Percentiles rank a stretch among this genome's conserved stretches.
Evolutionary conservation across 2,329 filamentous ascomycete species (phyloP).

Genomic region (Simplicillium aogashimaense): DNA sequence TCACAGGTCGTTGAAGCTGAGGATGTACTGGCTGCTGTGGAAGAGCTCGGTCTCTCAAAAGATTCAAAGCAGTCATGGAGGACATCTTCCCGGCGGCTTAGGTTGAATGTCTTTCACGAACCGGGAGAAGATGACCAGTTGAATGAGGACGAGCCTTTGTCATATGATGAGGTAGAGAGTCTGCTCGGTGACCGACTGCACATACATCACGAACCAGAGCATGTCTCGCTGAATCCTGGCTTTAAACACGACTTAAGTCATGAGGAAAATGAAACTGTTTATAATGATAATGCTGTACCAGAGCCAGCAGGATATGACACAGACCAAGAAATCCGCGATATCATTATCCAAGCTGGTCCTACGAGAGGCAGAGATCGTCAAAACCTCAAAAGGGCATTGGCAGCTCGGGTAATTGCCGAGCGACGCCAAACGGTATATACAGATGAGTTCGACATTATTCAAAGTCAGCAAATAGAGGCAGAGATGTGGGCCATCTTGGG

Average conservation of each 20-base stretch:
- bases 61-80: slow-evolving; percentile 35
- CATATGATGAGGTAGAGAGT: slow-evolving; percentile 33
- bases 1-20: slow-evolving; percentile 20
- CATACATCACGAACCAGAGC: not conserved
- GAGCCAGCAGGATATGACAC: slow-evolving; percentile 8
- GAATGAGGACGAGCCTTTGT: slow-evolving; percentile 20
- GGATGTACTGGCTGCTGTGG: slow-evolving; percentile 39
- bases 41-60: slow-evolving; percentile 31
- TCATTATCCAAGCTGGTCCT: slow-evolving; percentile 2
- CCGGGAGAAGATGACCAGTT: slow-evolving; percentile 15
- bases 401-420: slow-evolving; percentile 28
- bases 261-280: too few relatives aligned
- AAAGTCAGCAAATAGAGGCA: slow-evolving; percentile 29
- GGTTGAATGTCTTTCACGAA: slow-evolving; percentile 35
- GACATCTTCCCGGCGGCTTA: slow-evolving; percentile 35
- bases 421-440: slow-evolving; percentile 32
- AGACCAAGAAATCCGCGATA: slow-evolving; percentile 23
- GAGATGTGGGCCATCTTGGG: slow-evolving; percentile 35
- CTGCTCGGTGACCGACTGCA: slow-evolving; percentile 18
- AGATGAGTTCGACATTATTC: slow-evolving; percentile 28
- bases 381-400: slow-evolving; percentile 23
- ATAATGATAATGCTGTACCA: slow-evolving; percentile 1
- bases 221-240: not conserved
- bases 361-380: too few relatives aligned
- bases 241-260: too few relatives aligned